Evolutionary conservation across 306 rosid genomes (phyloP), one percentile per base, ranked within the genome.

Genomic region (Vigna angularis): DNA sequence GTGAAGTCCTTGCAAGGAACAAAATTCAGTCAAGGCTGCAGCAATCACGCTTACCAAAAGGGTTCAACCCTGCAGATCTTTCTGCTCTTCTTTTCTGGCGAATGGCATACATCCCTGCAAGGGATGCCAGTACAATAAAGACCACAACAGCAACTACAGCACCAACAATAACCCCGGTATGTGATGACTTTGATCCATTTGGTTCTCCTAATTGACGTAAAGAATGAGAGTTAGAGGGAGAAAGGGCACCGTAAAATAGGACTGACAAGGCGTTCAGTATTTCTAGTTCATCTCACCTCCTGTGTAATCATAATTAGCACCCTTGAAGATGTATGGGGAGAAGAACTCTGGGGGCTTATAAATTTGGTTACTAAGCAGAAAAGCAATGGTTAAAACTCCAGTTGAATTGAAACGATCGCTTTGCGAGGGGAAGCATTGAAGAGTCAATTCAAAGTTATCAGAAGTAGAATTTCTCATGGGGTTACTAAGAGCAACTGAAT

Each of bases 101-200:
- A 56, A 88, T 17, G 50, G 80, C 90, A 81, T 90, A 93, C 47
- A 86, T 55, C 61, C 90, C 97, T n/a, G 78, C 88, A 72, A 87
- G 75, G 69, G 82, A 5, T 56, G 91, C 79, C 51, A 87, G n/a
- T 65, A 88, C 81, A 79, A 91, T 47, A 73, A 90, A 66, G 36
- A 79, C 84, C 67, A 79, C 15, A 79, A 87, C 89, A 58, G 92
- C 97, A 79, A 79, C 83, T 6, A 83, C 91, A 42, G 85, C 91
- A 38, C 98, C 97, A 81, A 90, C 72, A 40, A 87, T 84, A 42
- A 83, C 61, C 13, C 83, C 85, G 4, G 66, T 76, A 67, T 70
- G n/a, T 5, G 52, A 13, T 42, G 88, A 75, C 51, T 81, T 88
- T 26, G 87, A 77, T 40, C 40, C 62, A 3, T 72, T 34, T 53